Conservation (phyloP, 306 rosid species). For the Gillenia trifoliata region DNA sequence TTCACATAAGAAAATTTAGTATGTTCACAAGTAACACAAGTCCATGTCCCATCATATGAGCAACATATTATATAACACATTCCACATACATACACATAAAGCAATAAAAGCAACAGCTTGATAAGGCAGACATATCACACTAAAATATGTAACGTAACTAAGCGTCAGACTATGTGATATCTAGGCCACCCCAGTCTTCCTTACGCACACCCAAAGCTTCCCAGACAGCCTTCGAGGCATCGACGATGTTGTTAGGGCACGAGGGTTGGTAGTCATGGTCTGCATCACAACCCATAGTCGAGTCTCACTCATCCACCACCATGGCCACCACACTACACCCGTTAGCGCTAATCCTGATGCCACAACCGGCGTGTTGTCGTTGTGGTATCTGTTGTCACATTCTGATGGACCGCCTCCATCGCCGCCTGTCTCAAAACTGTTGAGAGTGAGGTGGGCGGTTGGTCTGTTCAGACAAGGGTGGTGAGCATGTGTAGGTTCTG, state of each 20-base stretch:
- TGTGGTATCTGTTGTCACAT: too few relatives aligned
- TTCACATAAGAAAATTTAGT: too few relatives aligned
- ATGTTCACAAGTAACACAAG: too few relatives aligned
- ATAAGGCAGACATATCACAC: neutral
- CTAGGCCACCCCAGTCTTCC: neutral
- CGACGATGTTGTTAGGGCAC: neutral
- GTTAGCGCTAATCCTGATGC: slow-evolving; percentile 36
- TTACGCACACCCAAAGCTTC: slow-evolving; percentile 10
- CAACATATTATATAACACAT: neutral
- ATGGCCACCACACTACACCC: slow-evolving; percentile 32
- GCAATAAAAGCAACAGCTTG: neutral
- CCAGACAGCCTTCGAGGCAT: slow-evolving; percentile 20
- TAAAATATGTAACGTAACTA: neutral
- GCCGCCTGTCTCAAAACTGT: slow-evolving; percentile 32
- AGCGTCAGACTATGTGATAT: neutral
- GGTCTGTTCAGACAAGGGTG: slow-evolving; percentile 7
- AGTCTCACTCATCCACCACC: slow-evolving; percentile 60
- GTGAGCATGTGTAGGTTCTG: slow-evolving; percentile 33
- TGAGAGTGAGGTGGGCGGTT: slow-evolving; percentile 36
- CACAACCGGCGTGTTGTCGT: slow-evolving; percentile 17
- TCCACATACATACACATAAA: neutral
- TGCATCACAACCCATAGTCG: slow-evolving; percentile 36
- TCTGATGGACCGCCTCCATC: slow-evolving; percentile 35
- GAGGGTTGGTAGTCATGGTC: slow-evolving; percentile 33
- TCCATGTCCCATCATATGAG: too few relatives aligned